Percentiles rank a stretch among this genome's conserved stretches.
These are phyloP conservation scores for Fraxinus baroniana DNA, from an alignment of 305 asterid species.

Conservation along the genomic window DNA sequence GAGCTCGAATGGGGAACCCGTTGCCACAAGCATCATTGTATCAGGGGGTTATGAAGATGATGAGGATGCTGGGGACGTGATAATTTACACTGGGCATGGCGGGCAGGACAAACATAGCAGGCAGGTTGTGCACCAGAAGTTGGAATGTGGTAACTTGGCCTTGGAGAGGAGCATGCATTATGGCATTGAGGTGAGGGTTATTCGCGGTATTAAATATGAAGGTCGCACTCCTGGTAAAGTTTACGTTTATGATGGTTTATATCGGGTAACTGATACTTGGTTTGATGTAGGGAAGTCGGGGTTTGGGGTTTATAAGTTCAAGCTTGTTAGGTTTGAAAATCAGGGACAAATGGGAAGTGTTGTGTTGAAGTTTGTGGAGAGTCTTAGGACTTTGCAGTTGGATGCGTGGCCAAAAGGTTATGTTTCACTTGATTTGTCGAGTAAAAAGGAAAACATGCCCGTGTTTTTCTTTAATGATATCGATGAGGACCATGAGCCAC, in stretches of 20 bases:
- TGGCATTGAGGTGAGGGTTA: slow-evolving; percentile 54
- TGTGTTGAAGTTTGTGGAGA: slow-evolving; percentile 35
- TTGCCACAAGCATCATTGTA: slow-evolving; percentile 52
- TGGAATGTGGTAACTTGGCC: slow-evolving; percentile 51
- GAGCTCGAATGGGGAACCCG: slow-evolving; percentile 54
- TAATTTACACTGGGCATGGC: slow-evolving; percentile 53
- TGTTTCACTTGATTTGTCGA: slow-evolving; percentile 43
- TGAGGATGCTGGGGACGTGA: slow-evolving; percentile 50
- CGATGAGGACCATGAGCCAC: slow-evolving; percentile 24
- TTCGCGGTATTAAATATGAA: slow-evolving; percentile 29
- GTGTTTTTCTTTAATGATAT: slow-evolving; percentile 39
- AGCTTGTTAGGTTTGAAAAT: slow-evolving; percentile 43
- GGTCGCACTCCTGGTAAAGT: slow-evolving; percentile 34
- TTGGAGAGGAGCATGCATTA: slow-evolving; percentile 55
- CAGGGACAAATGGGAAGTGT: slow-evolving; percentile 52
- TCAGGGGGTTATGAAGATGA: slow-evolving; percentile 61
- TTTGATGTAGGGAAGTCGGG: slow-evolving; percentile 53
- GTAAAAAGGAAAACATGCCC: slow-evolving; percentile 41
- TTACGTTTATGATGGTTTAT: slow-evolving; percentile 38
- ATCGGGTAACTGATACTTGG: slow-evolving; percentile 43
- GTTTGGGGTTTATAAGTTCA: slow-evolving; percentile 49
- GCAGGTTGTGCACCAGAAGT: slow-evolving; percentile 49
- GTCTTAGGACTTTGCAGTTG: slow-evolving; percentile 34
- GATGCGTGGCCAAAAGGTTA: slow-evolving; percentile 43
- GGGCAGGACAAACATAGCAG: slow-evolving; percentile 47